phyloP scores from a whole-genome alignment of 2,329 filamentous ascomycete genomes.

The Trichoderma sp. region DNA sequence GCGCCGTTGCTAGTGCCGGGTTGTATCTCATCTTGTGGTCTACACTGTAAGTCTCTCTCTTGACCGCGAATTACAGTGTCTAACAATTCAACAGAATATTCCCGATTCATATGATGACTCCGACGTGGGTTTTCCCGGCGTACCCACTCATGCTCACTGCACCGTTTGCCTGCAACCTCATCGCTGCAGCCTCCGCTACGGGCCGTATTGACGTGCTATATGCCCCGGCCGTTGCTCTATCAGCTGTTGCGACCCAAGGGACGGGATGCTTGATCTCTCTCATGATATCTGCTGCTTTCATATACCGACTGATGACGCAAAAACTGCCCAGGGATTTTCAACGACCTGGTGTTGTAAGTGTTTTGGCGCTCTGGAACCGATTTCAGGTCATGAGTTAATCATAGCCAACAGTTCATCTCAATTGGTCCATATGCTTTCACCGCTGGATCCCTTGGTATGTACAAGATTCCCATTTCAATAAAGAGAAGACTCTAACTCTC shows the following conservation, averaged over 20 bases:
- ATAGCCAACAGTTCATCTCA: slow-evolving; percentile 61
- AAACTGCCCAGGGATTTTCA: slow-evolving; percentile 75
- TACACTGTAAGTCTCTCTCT: slow-evolving; percentile 44
- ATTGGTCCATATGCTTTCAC: slow-evolving; percentile 70
- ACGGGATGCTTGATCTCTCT: slow-evolving; percentile 58
- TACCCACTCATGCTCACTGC: slow-evolving; percentile 78
- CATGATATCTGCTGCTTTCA: slow-evolving; percentile 81
- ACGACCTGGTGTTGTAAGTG: slow-evolving; percentile 65
- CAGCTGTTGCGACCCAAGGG: slow-evolving; percentile 51
- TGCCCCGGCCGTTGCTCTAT: slow-evolving; percentile 46
- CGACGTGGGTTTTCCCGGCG: slow-evolving; percentile 83
- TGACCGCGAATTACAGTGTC: not conserved
- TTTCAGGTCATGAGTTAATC: not conserved
- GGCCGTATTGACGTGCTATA: slow-evolving; percentile 31
- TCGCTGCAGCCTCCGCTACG: slow-evolving; percentile 37
- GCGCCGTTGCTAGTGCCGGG: slow-evolving; percentile 63
- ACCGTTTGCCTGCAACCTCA: slow-evolving; percentile 63
- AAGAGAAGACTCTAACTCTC: not conserved
- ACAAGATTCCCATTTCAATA: not conserved
- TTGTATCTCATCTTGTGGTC: slow-evolving; percentile 74
- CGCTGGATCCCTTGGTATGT: slow-evolving; percentile 40
- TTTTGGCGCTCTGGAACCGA: not conserved
- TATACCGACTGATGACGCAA: slow-evolving; percentile 85
- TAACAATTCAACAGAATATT: slow-evolving; percentile 39
- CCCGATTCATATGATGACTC: slow-evolving; percentile 79